Evolutionary conservation across 148 eudicot genomes (phyloP).

Genomic region (Nyssa sinensis): DNA sequence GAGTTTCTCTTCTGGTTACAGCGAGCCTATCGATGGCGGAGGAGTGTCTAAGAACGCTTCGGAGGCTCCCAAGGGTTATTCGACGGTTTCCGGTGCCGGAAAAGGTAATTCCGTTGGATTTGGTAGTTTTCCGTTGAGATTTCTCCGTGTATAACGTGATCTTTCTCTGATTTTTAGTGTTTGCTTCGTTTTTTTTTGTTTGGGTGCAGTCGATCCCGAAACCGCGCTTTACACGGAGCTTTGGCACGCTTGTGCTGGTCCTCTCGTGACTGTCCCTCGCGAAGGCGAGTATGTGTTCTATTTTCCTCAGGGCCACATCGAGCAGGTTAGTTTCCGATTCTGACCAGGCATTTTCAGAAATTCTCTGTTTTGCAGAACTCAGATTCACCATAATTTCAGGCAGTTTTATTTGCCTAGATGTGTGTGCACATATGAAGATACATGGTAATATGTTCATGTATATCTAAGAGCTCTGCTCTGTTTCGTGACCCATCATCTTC

Average conservation of each 20-base stretch:
- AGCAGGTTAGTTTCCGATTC: slow-evolving; percentile 57
- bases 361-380: not conserved
- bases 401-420: not conserved
- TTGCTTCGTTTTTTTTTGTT: slow-evolving; percentile 8
- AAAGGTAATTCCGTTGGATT: slow-evolving; percentile 43
- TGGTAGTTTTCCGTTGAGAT: not conserved
- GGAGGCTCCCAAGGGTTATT: slow-evolving; percentile 9
- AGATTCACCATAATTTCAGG: not conserved
- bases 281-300: slow-evolving; percentile 72
- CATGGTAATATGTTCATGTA: too few species aligned
- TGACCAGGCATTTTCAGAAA: not conserved
- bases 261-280: slow-evolving; percentile 87
- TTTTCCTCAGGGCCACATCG: slow-evolving; percentile 98
- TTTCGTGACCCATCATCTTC: too few species aligned
- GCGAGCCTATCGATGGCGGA: slow-evolving; percentile 17
- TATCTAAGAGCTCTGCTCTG: not conserved
- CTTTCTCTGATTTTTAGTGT: not conserved
- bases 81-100: slow-evolving; percentile 32
- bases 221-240: slow-evolving; percentile 79
- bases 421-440: not conserved
- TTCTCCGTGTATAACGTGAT: too few species aligned
- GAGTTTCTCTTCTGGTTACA: slow-evolving; percentile 19
- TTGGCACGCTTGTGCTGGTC: slow-evolving; percentile 97
- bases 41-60: slow-evolving; percentile 17
- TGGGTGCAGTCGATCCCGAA: slow-evolving; percentile 60